Base-by-base conservation (phyloP, 768 basidiomycete genomes). In the Suillus luteus region DNA sequence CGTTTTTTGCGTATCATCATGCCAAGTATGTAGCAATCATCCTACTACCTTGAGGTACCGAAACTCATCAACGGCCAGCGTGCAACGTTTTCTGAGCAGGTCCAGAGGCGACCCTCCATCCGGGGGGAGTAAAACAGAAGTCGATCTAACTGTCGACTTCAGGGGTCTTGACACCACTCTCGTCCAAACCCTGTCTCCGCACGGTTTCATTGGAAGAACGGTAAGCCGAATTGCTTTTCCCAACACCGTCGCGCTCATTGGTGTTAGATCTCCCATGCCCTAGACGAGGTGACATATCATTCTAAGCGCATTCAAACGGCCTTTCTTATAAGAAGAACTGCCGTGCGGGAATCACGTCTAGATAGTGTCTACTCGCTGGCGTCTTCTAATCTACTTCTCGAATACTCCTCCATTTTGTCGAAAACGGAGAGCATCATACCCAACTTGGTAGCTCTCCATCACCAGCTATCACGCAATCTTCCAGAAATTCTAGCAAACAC, bases 301-400 rank as follows among this genome's bases (percentile, higher is more conserved):
- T 60, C 64, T 24, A 63, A 66, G 2, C 63, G 66, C 3, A 44
- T 64, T 35, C n/a, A 44, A 46, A 49, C 55, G 9, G 52, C 35
- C 35, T 51, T 40, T 63, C 43, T 51, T 12, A n/a, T 17, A 33
- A 52, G 41, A 40, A 52, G 51, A 3, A 55, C 40, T 46, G 40
- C 60, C 1, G 19, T 51, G 22, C 66, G 61, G 14, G 67, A 70
- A 12, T 57, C 55, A 33, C 72, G 61, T 24, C 61, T 72, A 15
- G 62, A 69, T 41, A 74, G 69, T 4, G 68, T 77, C 55, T 75
- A 67, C 57, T 71, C 66, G 67, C 75, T 71, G 33, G 71, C 73
- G 5, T 51, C 74, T 1, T 75, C 75, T 5, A 75, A 72, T 48
- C 71, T 75, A 17, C 69, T 76, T 22, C 62, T 75, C 31, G 75